Evolutionary conservation across 2,329 filamentous ascomycete genomes (phyloP), one percentile per base, ranked within the genome.

Genomic region (Apiospora saccharicola): DNA sequence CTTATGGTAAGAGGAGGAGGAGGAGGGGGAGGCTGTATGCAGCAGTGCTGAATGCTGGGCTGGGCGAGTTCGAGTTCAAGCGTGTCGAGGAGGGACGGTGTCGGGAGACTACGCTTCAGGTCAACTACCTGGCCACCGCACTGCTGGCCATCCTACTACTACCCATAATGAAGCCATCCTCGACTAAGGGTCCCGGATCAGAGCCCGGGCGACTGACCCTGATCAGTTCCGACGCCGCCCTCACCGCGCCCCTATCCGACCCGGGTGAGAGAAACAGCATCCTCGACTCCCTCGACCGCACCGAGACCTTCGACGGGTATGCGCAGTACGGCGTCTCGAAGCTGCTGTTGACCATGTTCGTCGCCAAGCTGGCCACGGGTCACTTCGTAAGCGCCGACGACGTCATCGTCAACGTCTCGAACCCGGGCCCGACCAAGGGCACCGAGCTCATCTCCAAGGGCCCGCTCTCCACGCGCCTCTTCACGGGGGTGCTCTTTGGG

Each of bases 71-170:
- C 77, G 19, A 14, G 19, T 68, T 69, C 22, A 79, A 79, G 70
- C 41, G 43, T 14, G 26, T 70, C 26, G 41, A 67, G 22, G 19
- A 71, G 3, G 49, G 77, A 0, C 84, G 82, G 0, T 24, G 24
- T 5, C 78, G 81, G 0, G 87, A 89, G 74, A 78, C 78, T 19
- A 83, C 79, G 7, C 76, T 89, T 51, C 87, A 86, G 0, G 82
- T 86, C 51, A 89, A 90, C 72, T 86, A 87, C 16, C 81, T 89
- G 72, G 84, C 81, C 47, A 89, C 86, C 0, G 82, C 86, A 8
- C 76, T 89, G 1, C 79, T 90, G 1, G 83, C 81, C 0, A 76
- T 88, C 0, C 78, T 87, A 0, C 71, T 89, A 5, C 75, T 89
- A 1, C 87, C 86, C 0, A 83, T 83, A 34, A 30, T 69, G 26